Evolutionary conservation across 768 basidiomycete species (phyloP).

Genomic region (Russula brevipes): DNA sequence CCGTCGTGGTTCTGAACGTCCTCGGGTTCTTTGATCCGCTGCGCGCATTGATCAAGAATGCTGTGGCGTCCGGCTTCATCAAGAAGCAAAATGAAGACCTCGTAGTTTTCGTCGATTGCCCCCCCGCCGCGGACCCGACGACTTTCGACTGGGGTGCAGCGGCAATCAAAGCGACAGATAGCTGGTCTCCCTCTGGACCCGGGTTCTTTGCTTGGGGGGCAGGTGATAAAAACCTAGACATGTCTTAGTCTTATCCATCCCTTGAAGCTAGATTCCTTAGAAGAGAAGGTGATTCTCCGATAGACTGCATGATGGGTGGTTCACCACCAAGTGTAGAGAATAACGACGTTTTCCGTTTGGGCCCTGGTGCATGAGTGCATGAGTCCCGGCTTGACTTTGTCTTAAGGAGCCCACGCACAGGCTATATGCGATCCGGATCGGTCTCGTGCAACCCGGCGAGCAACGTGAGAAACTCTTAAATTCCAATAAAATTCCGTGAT

Average conservation of each 20-base stretch:
- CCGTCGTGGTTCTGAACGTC: slow-evolving; percentile 85
- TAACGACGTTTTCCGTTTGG: no score
- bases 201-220: slow-evolving; percentile 8
- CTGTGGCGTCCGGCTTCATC: slow-evolving; percentile 73
- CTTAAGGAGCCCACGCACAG: no score
- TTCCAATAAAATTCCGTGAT: not conserved
- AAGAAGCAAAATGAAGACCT: slow-evolving; percentile 52
- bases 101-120: slow-evolving; percentile 73
- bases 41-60: slow-evolving; percentile 63
- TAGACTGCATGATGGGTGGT: not conserved
- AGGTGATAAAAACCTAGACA: not conserved
- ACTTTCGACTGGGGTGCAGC: slow-evolving; percentile 76
- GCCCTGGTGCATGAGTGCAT: no score
- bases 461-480: not conserved
- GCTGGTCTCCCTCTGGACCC: slow-evolving; percentile 40
- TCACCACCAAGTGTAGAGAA: not conserved
- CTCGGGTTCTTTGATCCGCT: slow-evolving; percentile 78
- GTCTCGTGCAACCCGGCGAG: not conserved
- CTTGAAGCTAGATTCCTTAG: not conserved
- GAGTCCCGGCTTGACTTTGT: no score
- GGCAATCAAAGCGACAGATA: slow-evolving; percentile 55
- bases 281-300: not conserved
- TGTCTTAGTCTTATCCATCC: not conserved
- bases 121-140: slow-evolving; percentile 49
- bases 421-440: not conserved